phyloP scores from a whole-genome alignment of 2,329 filamentous ascomycete species.

The Cladophialophora yegresii region DNA sequence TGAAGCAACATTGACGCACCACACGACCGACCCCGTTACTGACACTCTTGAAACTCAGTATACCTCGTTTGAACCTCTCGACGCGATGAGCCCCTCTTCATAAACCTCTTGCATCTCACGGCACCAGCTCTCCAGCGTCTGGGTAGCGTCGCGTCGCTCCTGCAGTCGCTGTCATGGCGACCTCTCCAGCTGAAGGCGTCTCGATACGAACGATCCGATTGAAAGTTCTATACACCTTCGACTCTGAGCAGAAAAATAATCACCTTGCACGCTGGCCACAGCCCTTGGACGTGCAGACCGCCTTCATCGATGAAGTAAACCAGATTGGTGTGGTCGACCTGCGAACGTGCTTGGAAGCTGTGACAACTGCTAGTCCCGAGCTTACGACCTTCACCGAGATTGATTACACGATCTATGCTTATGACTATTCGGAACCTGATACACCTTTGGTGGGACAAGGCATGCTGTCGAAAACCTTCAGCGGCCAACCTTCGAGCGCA shows the following conservation, averaged over 20 bases:
- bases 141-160: conserved; percentile 16
- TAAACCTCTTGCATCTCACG: conserved; percentile 1
- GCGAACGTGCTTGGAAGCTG: conserved; percentile 80
- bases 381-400: conserved; percentile 69
- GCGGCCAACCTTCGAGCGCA: conserved; percentile 55
- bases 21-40: not conserved
- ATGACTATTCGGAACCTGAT: conserved; percentile 94
- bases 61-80: not conserved
- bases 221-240: conserved; percentile 96
- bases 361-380: conserved; percentile 79
- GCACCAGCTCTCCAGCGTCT: conserved; percentile 17
- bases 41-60: not conserved
- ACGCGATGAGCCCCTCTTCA: conserved; percentile 22
- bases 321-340: conserved; percentile 87
- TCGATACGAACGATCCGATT: conserved; percentile 67
- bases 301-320: conserved; percentile 74
- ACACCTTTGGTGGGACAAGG: conserved; percentile 92
- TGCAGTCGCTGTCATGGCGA: conserved; percentile 25
- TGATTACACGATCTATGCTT: conserved; percentile 96
- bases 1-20: not conserved
- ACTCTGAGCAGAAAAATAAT: conserved; percentile 81
- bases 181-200: conserved; percentile 44
- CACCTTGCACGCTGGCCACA: conserved; percentile 86
- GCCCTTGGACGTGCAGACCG: conserved; percentile 74
- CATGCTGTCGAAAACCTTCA: conserved; percentile 82